phyloP scores from a whole-genome alignment of 371 early-diverging fungal genomes.

The Amoeboaphelidium occidentale region DNA sequence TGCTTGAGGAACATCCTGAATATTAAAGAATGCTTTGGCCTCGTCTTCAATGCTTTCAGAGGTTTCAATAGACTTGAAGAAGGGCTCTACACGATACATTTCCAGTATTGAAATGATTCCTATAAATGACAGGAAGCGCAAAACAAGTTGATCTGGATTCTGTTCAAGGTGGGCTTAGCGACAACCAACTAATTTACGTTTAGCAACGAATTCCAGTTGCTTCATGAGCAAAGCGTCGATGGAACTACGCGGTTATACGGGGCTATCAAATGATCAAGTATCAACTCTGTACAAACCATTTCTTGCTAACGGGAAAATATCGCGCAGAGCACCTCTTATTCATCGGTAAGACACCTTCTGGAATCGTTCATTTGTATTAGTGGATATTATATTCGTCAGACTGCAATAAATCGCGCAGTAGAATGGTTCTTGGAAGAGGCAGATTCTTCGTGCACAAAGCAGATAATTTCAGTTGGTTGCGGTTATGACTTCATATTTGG shows the following conservation, averaged over 20 bases:
- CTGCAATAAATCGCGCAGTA: neutral
- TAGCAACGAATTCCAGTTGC: neutral
- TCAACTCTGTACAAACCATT: neutral
- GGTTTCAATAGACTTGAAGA: too few species aligned
- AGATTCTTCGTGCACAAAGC: neutral
- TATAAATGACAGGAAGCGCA: too few species aligned
- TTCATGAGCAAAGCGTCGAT: neutral
- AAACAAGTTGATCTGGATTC: too few species aligned
- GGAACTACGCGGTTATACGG: neutral
- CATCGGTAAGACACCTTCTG: too few species aligned
- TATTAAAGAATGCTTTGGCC: too few species aligned
- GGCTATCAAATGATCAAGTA: neutral
- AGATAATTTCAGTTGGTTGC: neutral
- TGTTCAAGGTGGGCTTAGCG: too few species aligned
- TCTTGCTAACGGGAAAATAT: neutral
- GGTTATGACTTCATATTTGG: neutral
- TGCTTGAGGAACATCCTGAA: too few species aligned
- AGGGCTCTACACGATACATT: too few species aligned
- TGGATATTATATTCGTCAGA: neutral
- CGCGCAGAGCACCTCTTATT: neutral
- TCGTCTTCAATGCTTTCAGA: too few species aligned
- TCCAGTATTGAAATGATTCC: too few species aligned
- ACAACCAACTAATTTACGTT: too few species aligned
- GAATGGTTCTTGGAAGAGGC: neutral
- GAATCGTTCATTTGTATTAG: too few species aligned